Evolutionary conservation across 2,329 filamentous ascomycete species (phyloP).

Genomic region (Fusarium sp.): DNA sequence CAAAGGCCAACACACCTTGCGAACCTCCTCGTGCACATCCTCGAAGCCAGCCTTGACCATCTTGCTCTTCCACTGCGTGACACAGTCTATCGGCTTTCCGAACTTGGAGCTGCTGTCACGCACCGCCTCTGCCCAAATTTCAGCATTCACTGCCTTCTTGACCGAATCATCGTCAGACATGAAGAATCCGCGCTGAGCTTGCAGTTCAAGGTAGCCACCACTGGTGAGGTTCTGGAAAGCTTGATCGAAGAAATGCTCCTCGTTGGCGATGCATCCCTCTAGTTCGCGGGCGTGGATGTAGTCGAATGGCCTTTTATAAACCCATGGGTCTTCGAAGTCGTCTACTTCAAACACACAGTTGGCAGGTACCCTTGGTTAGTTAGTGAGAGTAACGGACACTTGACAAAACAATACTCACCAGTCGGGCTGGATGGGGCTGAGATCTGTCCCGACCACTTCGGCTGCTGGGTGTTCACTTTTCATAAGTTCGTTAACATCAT

Average conservation of each 20-base stretch:
- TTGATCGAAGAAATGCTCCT: conserved; percentile 28
- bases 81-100: conserved; percentile 34
- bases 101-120: conserved; percentile 27
- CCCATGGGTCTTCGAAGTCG: conserved; percentile 35
- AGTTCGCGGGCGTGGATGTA: conserved; percentile 40
- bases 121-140: conserved; percentile 24
- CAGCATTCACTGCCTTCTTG: conserved; percentile 28
- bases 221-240: conserved; percentile 24
- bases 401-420: conserved; percentile 4
- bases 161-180: conserved; percentile 36
- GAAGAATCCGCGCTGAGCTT: conserved; percentile 22
- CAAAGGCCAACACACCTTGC: conserved; percentile 12
- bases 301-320: conserved; percentile 34
- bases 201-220: conserved; percentile 31
- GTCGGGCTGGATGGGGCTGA: conserved; percentile 38
- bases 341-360: conserved; percentile 37
- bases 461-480: conserved; percentile 31
- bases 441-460: conserved; percentile 38
- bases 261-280: conserved; percentile 33
- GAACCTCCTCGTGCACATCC: conserved; percentile 30
- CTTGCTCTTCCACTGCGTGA: conserved; percentile 25
- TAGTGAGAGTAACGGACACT: neutral
- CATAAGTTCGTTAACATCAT: neutral
- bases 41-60: conserved; percentile 25
- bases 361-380: conserved; percentile 7